Evolutionary conservation across 192 early-diverging fungal species (phyloP), one percentile per base, ranked within the genome.

Genomic region (Entomortierella chlamydospora): DNA sequence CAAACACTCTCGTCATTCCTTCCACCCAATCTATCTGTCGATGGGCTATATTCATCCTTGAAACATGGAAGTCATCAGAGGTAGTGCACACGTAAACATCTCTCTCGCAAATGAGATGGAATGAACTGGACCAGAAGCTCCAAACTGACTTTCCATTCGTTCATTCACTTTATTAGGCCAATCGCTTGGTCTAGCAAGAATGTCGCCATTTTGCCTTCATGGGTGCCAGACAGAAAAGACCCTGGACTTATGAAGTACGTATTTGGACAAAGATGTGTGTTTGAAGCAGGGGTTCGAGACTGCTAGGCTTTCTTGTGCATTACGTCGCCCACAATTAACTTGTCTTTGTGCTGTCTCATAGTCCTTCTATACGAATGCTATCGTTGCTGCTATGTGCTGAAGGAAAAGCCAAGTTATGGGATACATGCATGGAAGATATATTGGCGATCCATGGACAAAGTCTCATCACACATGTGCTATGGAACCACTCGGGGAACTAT

Each of bases 121-220:
- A 29, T 29, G n/a, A 7, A 4, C 49, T n/a, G 42, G 10, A 57
- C 43, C n/a, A n/a, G n/a, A 47, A 28, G 37, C 10, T 25, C 41
- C 2, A 45, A 30, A 34, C 41, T 39, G 17, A 57, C 23, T 7
- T 1, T n/a, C 41, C 30, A 39, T 13, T 50, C 26, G 26, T 51
- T 51, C 25, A 18, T 15, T 54, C 7, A 25, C 15, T 42, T 13
- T n/a, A 39, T 28, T 61, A 79, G 76, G 13, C 76, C 76, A 12
- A 64, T 79, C 17, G 76, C 76, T 29, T 79, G 76, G 76, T 79
- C 76, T 8, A 61, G 57, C 51, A 79, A 79, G 62, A 79, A 79
- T 47, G 58, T 70, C n/a, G 76, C 68, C 13, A 57, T 70, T 34
- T 57, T 66, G 1, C 76, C 76, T 2, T 79, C 76, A 11, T 79